Evolutionary conservation across 2,329 filamentous ascomycete genomes (phyloP).

Genomic region (Pseudogymnoascus destructans): DNA sequence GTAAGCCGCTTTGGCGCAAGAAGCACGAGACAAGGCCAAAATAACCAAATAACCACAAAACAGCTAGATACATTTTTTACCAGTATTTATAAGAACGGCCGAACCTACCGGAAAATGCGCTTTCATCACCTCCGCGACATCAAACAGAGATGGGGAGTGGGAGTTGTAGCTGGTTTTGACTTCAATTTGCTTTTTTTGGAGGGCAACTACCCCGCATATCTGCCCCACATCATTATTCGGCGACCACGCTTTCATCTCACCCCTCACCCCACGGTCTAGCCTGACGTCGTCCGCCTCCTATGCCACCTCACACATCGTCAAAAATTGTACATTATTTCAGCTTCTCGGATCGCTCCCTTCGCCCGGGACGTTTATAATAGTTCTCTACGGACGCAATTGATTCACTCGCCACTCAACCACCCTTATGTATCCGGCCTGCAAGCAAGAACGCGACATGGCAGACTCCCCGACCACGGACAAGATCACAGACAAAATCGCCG

Average conservation of each 20-base stretch:
- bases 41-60: neutral
- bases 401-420: neutral
- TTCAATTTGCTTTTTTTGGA: conserved; percentile 8
- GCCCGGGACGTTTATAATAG: neutral
- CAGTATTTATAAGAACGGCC: neutral
- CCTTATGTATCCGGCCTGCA: neutral
- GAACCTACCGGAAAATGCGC: neutral
- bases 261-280: conserved; percentile 3
- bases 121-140: neutral
- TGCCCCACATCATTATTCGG: conserved; percentile 8
- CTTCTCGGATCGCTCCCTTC: neutral
- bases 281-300: conserved; percentile 2
- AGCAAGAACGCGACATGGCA: neutral
- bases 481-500: conserved; percentile 90
- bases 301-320: conserved; percentile 6
- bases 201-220: conserved; percentile 6
- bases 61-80: neutral
- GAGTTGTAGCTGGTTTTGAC: neutral
- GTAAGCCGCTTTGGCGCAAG: neutral
- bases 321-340: neutral
- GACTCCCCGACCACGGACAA: conserved; percentile 40
- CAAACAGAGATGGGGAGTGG: neutral
- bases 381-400: neutral
- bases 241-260: conserved; percentile 4
- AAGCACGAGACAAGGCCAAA: neutral